Base-by-base conservation (phyloP, 2,329 filamentous ascomycete genomes). In the Microsporum ferrugineum region DNA sequence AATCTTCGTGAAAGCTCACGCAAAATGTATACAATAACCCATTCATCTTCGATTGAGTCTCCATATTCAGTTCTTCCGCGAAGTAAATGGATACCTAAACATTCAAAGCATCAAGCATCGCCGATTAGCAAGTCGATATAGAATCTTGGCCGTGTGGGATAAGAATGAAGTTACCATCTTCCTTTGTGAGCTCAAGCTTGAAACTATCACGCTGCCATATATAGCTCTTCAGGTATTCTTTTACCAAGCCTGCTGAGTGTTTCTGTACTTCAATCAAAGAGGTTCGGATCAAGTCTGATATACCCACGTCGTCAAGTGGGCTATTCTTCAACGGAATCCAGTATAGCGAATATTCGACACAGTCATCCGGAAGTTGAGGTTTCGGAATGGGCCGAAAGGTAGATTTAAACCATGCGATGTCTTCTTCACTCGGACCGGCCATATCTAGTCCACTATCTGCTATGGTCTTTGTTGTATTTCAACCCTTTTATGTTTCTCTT, bases 1-100 rank as follows among this genome's bases (percentile, higher is more conserved):
- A 88, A 88, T 41, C 82, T 79, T 66, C 81, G 88, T 67, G 87
- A 91, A 67, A 97, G 76, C 74, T 95, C 87, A 51, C 88, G 84
- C 34, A 99, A 79, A 3, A 97, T 77, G 75, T 91, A 96, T 23
- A 97, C 91, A 63, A 97, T 86, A 4, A 97, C 82, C 95, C 94
- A 99, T 77, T 99, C 95, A 68, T 99, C 94, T 69, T 96, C 92
- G 2, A 97, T 86, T 0, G 91, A 94, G 73, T 99, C 95, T 6
- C 92, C 91, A 69, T 91, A 97, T 71, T 92, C 88, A 0, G 90
- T 94, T 58, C 80, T 79, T 23, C 92, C 92, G 64, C 84, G 82
- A 4, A 99, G 80, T 65, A 86, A 85, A 66, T 77, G 79, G 57
- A 73, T 70, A 2, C 77, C 78, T 79, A 65, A 53, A 34, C 61